Percentiles rank a stretch among this genome's conserved stretches.
Evolutionary conservation across 148 eudicot genomes (phyloP).

Genomic region (Rhododendron molle): DNA sequence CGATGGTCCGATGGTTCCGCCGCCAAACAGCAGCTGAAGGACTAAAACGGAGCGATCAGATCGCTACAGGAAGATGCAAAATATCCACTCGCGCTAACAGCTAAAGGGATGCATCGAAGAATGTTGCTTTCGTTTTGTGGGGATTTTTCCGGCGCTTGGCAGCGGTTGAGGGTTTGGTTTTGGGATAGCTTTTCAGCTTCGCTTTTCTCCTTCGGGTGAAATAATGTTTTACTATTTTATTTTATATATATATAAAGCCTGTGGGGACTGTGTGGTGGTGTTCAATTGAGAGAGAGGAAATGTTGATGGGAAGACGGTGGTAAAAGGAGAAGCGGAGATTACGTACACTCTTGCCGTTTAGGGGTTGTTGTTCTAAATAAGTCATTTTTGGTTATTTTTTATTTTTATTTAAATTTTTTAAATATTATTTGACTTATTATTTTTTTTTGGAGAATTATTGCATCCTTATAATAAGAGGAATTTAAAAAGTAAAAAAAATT

Average conservation of each 20-base stretch:
- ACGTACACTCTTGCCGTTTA: too few relatives aligned
- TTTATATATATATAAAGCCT: not conserved
- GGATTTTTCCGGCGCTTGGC: not conserved
- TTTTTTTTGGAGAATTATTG: too few relatives aligned
- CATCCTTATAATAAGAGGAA: too few relatives aligned
- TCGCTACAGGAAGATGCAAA: not conserved
- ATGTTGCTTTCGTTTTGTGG: not conserved
- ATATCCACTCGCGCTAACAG: too few relatives aligned
- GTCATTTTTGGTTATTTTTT: too few relatives aligned
- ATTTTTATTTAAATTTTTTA: too few relatives aligned
- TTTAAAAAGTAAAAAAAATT: too few relatives aligned
- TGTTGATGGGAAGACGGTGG: not conserved
- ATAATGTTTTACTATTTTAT: too few relatives aligned
- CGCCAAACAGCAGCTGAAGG: not conserved
- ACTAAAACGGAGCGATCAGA: not conserved
- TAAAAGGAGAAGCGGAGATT: not conserved
- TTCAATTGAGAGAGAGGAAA: not conserved
- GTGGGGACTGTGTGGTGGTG: not conserved
- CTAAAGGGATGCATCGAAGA: not conserved
- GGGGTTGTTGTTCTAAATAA: too few relatives aligned
- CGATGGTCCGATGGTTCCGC: not conserved
- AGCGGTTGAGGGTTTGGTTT: conserved; percentile 1
- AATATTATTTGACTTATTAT: too few relatives aligned
- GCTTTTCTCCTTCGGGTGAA: not conserved
- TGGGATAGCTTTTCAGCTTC: not conserved